Evolutionary conservation across 805 yeast species (phyloP), one percentile per base, ranked within the genome.

Genomic region (Saccharomycopsis sp.): DNA sequence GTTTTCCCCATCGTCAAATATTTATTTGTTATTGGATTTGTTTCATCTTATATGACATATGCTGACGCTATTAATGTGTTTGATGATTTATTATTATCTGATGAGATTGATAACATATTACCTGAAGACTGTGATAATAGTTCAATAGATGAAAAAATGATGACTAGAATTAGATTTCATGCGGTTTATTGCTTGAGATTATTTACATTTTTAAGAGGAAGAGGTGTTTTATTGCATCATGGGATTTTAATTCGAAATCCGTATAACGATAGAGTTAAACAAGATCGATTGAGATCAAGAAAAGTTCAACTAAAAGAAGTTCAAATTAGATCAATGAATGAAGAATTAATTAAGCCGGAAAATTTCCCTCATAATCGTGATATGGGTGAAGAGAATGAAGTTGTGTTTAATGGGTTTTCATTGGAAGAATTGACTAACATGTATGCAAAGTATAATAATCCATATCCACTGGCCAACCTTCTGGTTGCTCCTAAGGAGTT

Each of bases 1-100:
- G 32, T 44, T n/a, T 47, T 47, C 28, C 51, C 51, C 4, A 36
- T 44, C 24, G 38, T 35, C 6, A 33, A 33, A 21, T 47, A 43
- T 32, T 28, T 47, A 9, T 47, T 38, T 26, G 16, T 47, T 19
- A 16, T 40, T n/a, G 51, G 51, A 4, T 44, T 47, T 40, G 35
- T 44, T 4, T 11, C 44, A 4, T 22, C 51, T 3, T 35, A 33
- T 22, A 22, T 28, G 13, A 19, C 13, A 7, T 47, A 43, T 32
- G 24, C 44, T 3, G 51, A 47, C 27, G 45, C 43, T 11, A 38
- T 43, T 7, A 17, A 43, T 22, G 39, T 47, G 5, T 40, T 43
- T 20, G 20, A 43, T 19, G 32, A 28, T n/a, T 14, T 16, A 11
- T 29, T 37, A 21, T 4, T 8, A 11, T 22, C 9, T 4, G 34